These are phyloP conservation scores for Crithidia bombi DNA, from an alignment of 208 protist species.

Conservation along the genomic window DNA sequence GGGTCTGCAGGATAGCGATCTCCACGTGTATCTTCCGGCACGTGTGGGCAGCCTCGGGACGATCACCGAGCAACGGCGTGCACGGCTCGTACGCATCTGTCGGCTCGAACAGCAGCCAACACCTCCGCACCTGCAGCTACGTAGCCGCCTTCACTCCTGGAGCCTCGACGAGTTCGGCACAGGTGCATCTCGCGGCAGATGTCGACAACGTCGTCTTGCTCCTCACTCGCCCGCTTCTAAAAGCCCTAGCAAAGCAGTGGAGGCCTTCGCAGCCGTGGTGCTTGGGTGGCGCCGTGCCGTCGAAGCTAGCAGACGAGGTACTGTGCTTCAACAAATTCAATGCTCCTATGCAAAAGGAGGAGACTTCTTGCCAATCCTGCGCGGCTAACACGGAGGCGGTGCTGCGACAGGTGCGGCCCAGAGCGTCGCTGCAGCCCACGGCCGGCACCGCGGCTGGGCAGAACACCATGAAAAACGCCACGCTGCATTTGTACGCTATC, in stretches of 20 bases:
- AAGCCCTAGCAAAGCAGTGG: slow-evolving; percentile 43
- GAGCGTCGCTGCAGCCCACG: slow-evolving; percentile 29
- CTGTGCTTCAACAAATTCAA: slow-evolving; percentile 40
- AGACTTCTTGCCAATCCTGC: slow-evolving; percentile 11
- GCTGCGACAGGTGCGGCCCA: slow-evolving; percentile 36
- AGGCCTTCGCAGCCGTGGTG: slow-evolving; percentile 51
- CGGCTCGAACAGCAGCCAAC: slow-evolving; percentile 7
- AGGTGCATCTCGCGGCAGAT: background rate
- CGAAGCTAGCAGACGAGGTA: slow-evolving; percentile 33
- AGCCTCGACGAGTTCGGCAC: background rate
- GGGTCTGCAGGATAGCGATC: background rate
- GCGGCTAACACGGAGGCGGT: slow-evolving; percentile 24
- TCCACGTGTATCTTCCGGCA: slow-evolving; percentile 1
- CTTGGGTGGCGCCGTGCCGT: slow-evolving; percentile 27
- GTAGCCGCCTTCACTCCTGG: background rate
- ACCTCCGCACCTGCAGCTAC: slow-evolving; percentile 11
- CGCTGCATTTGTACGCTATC: slow-evolving; percentile 40
- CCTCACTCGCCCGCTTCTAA: slow-evolving; percentile 40
- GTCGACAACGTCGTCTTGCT: slow-evolving; percentile 26
- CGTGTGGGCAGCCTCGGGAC: slow-evolving; percentile 40
- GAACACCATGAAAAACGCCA: slow-evolving; percentile 34
- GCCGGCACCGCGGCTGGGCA: slow-evolving; percentile 46
- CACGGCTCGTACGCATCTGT: slow-evolving; percentile 6
- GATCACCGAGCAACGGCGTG: slow-evolving; percentile 5
- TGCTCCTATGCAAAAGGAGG: slow-evolving; percentile 29